These are phyloP conservation scores for Euphorbia celastroides DNA, from an alignment of 441 rosid species.

Conservation along the genomic window DNA sequence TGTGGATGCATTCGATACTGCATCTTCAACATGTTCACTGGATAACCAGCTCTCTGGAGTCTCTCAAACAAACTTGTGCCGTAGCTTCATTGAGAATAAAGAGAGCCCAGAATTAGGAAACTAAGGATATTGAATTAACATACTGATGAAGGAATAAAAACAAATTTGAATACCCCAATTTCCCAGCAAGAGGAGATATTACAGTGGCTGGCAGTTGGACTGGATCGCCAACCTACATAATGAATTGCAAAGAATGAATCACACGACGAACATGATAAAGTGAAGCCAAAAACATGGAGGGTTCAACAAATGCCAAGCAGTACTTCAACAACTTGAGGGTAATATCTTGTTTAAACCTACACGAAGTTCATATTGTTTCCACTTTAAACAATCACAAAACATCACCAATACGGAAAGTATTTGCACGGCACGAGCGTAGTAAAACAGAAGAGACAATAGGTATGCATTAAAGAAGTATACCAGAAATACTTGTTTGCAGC, in stretches of 20 bases:
- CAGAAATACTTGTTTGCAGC: slow-evolving; percentile 99
- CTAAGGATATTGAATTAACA: not conserved
- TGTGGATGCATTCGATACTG: slow-evolving; percentile 98
- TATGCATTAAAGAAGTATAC: slow-evolving; percentile 32
- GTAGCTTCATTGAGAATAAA: slow-evolving; percentile 42
- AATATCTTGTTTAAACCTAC: not conserved
- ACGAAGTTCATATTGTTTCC: not conserved
- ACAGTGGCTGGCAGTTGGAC: slow-evolving; percentile 97
- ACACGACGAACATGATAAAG: slow-evolving; percentile 5
- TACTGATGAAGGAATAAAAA: not conserved
- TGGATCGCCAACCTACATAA: slow-evolving; percentile 83
- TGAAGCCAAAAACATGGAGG: not conserved
- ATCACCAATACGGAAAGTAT: not conserved
- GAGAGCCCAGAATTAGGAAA: not conserved
- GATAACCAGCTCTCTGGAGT: slow-evolving; percentile 93
- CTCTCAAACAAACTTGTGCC: slow-evolving; percentile 92
- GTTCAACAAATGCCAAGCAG: not conserved
- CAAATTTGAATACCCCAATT: slow-evolving; percentile 49
- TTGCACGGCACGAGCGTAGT: not conserved
- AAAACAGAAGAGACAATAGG: not conserved
- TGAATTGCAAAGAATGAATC: slow-evolving; percentile 3
- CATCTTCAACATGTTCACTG: slow-evolving; percentile 85
- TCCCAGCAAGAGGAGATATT: slow-evolving; percentile 72
- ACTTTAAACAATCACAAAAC: not conserved
- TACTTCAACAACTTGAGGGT: not conserved